phyloP scores from a whole-genome alignment of 768 basidiomycete genomes.

The Xerocomellus intermedius region DNA sequence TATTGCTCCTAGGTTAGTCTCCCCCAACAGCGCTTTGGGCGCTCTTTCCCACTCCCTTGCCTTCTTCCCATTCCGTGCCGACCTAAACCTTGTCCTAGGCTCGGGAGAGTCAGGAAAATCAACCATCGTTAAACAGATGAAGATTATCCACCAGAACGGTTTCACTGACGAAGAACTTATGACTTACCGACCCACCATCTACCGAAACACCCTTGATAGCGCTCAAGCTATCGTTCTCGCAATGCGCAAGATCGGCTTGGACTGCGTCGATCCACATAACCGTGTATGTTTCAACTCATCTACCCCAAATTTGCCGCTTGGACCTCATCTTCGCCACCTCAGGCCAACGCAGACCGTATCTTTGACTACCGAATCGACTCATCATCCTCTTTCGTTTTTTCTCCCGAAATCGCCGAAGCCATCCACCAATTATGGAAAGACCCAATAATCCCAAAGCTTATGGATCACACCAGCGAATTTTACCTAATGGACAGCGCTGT shows the following conservation, averaged over 20 bases:
- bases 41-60: conserved; percentile 5
- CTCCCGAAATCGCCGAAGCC: conserved; percentile 65
- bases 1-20: conserved; percentile 79
- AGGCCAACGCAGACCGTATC: conserved; percentile 56
- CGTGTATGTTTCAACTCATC: conserved; percentile 32
- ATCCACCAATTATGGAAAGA: conserved; percentile 72
- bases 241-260: conserved; percentile 82
- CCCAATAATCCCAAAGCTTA: conserved; percentile 50
- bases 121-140: conserved; percentile 99
- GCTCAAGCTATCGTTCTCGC: conserved; percentile 84
- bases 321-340: conserved; percentile 18
- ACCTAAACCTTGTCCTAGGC: conserved; percentile 44
- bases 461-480: conserved; percentile 70
- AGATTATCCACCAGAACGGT: conserved; percentile 94
- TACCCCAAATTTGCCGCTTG: rapidly evolving
- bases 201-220: conserved; percentile 84
- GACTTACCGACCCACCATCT: conserved; percentile 74
- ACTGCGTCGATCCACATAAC: conserved; percentile 68
- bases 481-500: conserved; percentile 94
- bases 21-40: conserved; percentile 2
- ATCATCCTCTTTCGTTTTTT: conserved; percentile 45
- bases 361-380: conserved; percentile 52
- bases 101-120: conserved; percentile 95
- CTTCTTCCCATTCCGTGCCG: not conserved
- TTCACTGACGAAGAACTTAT: conserved; percentile 78